Evolutionary conservation across 176 grass and related monocot genomes (phyloP), one percentile per base, ranked within the genome.

Genomic region (Aegilops speltoides): DNA sequence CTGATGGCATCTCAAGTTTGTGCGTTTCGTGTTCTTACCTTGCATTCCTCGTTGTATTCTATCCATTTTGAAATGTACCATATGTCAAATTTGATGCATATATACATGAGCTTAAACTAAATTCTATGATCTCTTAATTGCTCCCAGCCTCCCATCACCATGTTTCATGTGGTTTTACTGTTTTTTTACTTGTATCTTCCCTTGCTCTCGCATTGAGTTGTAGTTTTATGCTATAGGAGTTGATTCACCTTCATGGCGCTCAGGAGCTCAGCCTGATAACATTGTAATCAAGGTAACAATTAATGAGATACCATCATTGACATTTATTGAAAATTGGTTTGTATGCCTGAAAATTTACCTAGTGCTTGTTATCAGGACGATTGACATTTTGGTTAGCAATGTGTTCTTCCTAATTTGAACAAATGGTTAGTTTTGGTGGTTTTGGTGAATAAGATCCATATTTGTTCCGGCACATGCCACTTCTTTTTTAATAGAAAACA

Each of bases 231-330:
- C 76, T 89, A 61, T 80, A 98, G 97, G 97, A 76, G 84, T 91
- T 73, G 97, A 98, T 79, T 98, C 97, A 76, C 97, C 97, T 92
- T 95, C 91, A 36, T 96, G 97, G 97, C 86, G 84, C 59, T 94
- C 94, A 76, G 90, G 88, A 50, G 64, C 84, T 72, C 82, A 80
- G 63, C 68, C 87, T 83, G 88, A 91, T 80, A 83, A 98, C 75
- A 96, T 94, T 84, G 81, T 96, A 52, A 98, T 98, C 54, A 98
- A 98, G 93, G 96, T 98, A 94, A 87, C 52, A 68, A 83, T 43
- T 76, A 60, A 73, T 43, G 59, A 80, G 24, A 86, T 5, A 82
- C 6, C 72, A 87, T 73, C 13, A 24, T 80, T 7, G 13, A 7
- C 54, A 60, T 71, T 22, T 76, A 7, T 76, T 22, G 26, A 36